Conservation (phyloP, 1,284 basidiomycete species). For the Irpex rosettiformis region DNA sequence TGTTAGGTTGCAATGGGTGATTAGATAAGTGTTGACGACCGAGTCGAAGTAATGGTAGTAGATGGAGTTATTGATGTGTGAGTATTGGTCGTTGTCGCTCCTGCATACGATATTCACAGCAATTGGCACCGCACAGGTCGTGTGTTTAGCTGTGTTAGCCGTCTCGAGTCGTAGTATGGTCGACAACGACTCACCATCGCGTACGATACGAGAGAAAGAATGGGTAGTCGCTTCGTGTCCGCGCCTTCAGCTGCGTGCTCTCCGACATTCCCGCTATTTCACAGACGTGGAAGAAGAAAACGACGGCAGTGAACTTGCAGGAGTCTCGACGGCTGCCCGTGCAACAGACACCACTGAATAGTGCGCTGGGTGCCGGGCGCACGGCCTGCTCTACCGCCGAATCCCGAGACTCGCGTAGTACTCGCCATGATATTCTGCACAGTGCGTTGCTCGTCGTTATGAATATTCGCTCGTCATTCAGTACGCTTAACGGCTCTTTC, state of each 20-base stretch:
- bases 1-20: constrained; percentile 45
- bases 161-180: not conserved
- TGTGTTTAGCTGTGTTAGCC: not conserved
- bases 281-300: not conserved
- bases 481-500: not conserved
- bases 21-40: constrained; percentile 70
- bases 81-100: constrained; percentile 82
- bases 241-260: constrained; percentile 23
- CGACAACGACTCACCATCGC: constrained; percentile 56
- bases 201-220: constrained; percentile 64
- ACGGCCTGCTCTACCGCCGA: not conserved
- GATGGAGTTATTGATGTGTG: constrained; percentile 74
- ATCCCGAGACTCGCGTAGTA: not conserved
- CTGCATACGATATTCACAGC: constrained; percentile 29
- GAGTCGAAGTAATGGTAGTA: constrained; percentile 80
- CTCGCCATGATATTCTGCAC: not conserved
- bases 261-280: constrained; percentile 3
- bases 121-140: not conserved
- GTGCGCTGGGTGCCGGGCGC: not conserved
- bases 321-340: not conserved
- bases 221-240: constrained; percentile 48
- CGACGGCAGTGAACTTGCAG: not conserved
- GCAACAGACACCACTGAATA: not conserved
- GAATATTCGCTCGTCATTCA: not conserved
- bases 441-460: not conserved